Evolutionary conservation across 2,329 filamentous ascomycete genomes (phyloP).

Genomic region (Alternaria atra): DNA sequence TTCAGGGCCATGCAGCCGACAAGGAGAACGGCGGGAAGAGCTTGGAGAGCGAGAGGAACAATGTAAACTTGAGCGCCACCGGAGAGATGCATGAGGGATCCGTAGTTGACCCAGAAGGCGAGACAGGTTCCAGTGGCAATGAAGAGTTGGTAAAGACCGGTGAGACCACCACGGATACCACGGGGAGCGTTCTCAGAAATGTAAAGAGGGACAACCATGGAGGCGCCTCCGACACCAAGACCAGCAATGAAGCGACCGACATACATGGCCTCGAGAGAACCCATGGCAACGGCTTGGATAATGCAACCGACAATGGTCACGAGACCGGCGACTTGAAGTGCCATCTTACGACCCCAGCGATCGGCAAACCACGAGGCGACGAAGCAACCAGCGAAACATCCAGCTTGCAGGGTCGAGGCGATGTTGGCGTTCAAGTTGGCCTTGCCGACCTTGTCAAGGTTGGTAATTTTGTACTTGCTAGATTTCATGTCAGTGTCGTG

Average conservation of each 20-base stretch:
- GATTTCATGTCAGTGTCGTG: slow-evolving; percentile 11
- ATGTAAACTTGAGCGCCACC: slow-evolving; percentile 64
- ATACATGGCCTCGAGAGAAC: slow-evolving; percentile 70
- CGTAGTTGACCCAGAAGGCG: slow-evolving; percentile 65
- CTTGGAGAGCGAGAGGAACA: slow-evolving; percentile 71
- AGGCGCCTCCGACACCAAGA: slow-evolving; percentile 61
- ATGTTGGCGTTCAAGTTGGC: slow-evolving; percentile 72
- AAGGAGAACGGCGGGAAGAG: slow-evolving; percentile 69
- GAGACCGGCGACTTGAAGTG: slow-evolving; percentile 65
- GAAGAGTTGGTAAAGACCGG: slow-evolving; percentile 58
- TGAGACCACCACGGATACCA: slow-evolving; percentile 67
- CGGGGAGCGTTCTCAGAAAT: slow-evolving; percentile 69
- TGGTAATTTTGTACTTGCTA: slow-evolving; percentile 63
- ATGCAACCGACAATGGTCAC: slow-evolving; percentile 69
- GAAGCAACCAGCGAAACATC: slow-evolving; percentile 72
- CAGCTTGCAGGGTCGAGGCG: slow-evolving; percentile 75
- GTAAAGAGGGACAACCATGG: slow-evolving; percentile 68
- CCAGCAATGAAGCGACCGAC: slow-evolving; percentile 69
- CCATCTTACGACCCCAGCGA: slow-evolving; percentile 63
- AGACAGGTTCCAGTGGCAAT: slow-evolving; percentile 52
- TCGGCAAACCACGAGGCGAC: slow-evolving; percentile 65
- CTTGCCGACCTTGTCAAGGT: slow-evolving; percentile 51
- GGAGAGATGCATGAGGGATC: slow-evolving; percentile 56
- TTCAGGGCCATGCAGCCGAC: slow-evolving; percentile 69
- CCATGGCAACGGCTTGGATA: slow-evolving; percentile 70